Evolutionary conservation across 2,329 filamentous ascomycete species (phyloP).

Genomic region (Tricladium varicosporioides): DNA sequence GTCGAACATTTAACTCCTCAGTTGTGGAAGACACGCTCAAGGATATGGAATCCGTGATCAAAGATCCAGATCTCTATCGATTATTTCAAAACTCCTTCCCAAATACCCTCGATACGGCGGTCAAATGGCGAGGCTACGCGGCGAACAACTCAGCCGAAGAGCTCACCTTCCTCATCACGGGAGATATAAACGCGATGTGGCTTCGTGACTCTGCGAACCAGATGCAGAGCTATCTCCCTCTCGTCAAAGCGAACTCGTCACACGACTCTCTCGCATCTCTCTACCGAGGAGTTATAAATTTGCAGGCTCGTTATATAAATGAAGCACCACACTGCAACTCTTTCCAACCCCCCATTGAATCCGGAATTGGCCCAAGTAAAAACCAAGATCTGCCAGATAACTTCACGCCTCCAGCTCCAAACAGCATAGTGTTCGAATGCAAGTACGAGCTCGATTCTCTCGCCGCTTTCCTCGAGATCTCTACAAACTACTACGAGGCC

Average conservation of each 20-base stretch:
- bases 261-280: conserved; percentile 62
- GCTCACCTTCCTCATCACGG: conserved; percentile 57
- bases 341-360: conserved; percentile 81
- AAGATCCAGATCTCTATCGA: conserved; percentile 72
- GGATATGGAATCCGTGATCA: conserved; percentile 65
- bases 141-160: conserved; percentile 60
- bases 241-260: conserved; percentile 53
- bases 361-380: conserved; percentile 56
- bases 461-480: conserved; percentile 80
- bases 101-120: conserved; percentile 72
- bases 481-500: conserved; percentile 73
- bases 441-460: conserved; percentile 94
- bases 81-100: conserved; percentile 73
- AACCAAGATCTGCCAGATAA: conserved; percentile 61
- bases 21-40: conserved; percentile 74
- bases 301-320: conserved; percentile 66
- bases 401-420: conserved; percentile 67
- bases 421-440: conserved; percentile 83
- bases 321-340: conserved; percentile 82
- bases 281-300: conserved; percentile 69
- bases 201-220: conserved; percentile 79
- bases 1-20: conserved; percentile 77
- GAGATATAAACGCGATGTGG: conserved; percentile 82
- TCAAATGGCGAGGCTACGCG: conserved; percentile 64
- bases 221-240: conserved; percentile 65